phyloP scores from a whole-genome alignment of 129 eudicot genomes.

The Helianthus annuus region HanXRQr2.0-SUNRISE NC_035434.2:119098665-119099164 shows the following conservation, averaged over 20 bases:
- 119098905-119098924: neutral
- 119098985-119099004: conserved; percentile 77
- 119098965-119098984: conserved; percentile 79
- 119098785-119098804: neutral
- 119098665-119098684: too few species aligned
- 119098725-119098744: too few species aligned
- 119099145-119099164: neutral
- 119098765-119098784: neutral
- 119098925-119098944: too few species aligned
- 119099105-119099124: conserved; percentile 6
- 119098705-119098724: too few species aligned
- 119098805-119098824: neutral
- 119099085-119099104: too few species aligned
- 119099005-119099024: conserved; percentile 62
- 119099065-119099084: too few species aligned
- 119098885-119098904: neutral
- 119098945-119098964: neutral
- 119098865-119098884: neutral
- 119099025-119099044: conserved; percentile 51
- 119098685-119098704: too few species aligned
- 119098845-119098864: neutral
- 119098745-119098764: too few species aligned
- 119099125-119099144: neutral
- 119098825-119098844: neutral
- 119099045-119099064: neutral